Base-by-base conservation (phyloP, 129 eudicot genomes). In the Flaveria ramosissima region DNA sequence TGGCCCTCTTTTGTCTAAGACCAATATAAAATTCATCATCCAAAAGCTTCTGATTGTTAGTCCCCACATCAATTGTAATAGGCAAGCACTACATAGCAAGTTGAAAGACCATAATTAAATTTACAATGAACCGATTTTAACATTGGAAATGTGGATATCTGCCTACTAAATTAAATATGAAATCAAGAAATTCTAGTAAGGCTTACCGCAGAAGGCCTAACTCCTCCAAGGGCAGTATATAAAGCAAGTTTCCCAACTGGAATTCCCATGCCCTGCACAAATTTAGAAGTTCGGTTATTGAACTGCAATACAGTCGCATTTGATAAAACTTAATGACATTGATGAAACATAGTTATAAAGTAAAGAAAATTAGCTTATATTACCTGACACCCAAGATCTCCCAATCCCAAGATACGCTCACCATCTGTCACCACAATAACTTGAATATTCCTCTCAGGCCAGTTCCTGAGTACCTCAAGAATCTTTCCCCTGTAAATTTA, bases 381-480 rank as follows among this genome's bases (percentile, higher is more conserved):
- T 67, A 92, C 98, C 89, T 92, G 98, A 76, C 96, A 90, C 53
- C 98, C 98, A 77, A 92, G 96, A 83, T 92, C 98, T 14, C 98
- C 98, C 46, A 92, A 92, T 76, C 98, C 98, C 80, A 92, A 84
- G 55, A 92, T 92, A 75, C 98, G 83, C 78, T 92, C 98, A 56
- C 98, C 98, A 88, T 92, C 98, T 19, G 98, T 92, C 77, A 92
- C 98, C 26, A 92, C 98, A 48, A 92, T 92, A 32, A 92, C 98
- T 83, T 92, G 98, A 72, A 92, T 87, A 65, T 75, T 77, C 79
- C 84, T 92, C 83, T 90, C 96, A 46, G 96, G 96, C 96, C 98
- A 92, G 77, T 92, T 92, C 74, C 73, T 84, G 77, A 92, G 73
- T 11, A 92, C 94, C 80, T 92, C 98, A 51, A 92, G 98, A 78